These are phyloP conservation scores for Penicillium griseofulvum DNA, from an alignment of 2,329 filamentous ascomycete species.

Conservation along the genomic window DNA sequence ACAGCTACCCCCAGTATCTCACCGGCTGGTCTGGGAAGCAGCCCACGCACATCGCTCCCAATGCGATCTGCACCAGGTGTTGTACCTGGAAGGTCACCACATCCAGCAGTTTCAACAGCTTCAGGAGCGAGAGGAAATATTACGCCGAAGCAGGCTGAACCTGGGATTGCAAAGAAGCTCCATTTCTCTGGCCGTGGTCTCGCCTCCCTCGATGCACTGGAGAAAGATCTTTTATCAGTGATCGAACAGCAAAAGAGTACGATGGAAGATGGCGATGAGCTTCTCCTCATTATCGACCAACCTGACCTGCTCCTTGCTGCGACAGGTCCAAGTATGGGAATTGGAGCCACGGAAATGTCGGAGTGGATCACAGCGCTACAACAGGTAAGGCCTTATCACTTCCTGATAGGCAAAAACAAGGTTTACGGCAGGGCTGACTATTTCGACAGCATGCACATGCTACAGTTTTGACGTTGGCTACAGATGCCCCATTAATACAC, in stretches of 20 bases:
- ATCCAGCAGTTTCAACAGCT: conserved; percentile 13
- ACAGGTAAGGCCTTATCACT: conserved; percentile 53
- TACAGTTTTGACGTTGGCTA: conserved; percentile 66
- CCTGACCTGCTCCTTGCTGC: conserved; percentile 64
- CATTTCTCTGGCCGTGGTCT: conserved; percentile 30
- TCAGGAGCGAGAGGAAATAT: conserved; percentile 2
- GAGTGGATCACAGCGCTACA: conserved; percentile 59
- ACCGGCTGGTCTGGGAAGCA: conserved; percentile 14
- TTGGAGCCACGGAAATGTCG: conserved; percentile 47
- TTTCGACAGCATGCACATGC: conserved; percentile 58
- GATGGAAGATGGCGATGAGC: conserved; percentile 29
- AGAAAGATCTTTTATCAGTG: conserved; percentile 35
- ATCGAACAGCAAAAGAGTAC: conserved; percentile 31
- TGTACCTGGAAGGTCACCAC: conserved; percentile 22
- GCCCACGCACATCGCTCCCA: conserved; percentile 27
- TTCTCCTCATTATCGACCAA: conserved; percentile 65
- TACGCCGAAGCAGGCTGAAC: conserved; percentile 18
- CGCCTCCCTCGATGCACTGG: conserved; percentile 33
- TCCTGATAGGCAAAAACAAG: background rate
- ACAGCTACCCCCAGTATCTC: conserved; percentile 12
- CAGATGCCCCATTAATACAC: conserved; percentile 69
- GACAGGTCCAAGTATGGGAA: conserved; percentile 48
- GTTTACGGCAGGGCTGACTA: conserved; percentile 6
- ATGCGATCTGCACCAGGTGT: conserved; percentile 27
- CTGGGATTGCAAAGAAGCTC: conserved; percentile 27